phyloP scores from a whole-genome alignment of 176 grass and related monocot species.

The Aegilops sharonensis region DNA sequence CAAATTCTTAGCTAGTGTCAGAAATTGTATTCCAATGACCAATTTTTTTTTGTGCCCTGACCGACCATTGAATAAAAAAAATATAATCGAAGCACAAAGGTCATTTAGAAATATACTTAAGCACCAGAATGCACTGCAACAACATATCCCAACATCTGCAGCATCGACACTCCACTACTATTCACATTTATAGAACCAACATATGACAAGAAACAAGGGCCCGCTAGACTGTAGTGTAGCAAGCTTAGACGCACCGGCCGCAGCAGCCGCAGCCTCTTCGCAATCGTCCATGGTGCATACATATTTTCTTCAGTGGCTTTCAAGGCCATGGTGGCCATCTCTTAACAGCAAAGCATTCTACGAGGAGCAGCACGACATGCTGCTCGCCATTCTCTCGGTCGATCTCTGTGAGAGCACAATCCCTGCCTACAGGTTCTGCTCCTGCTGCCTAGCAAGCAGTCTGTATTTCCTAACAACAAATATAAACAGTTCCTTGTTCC shows the following conservation, averaged over 20 bases:
- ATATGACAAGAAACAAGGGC: slow-evolving; percentile 38
- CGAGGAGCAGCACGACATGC: slow-evolving; percentile 78
- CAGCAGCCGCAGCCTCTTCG: slow-evolving; percentile 14
- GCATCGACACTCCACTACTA: slow-evolving; percentile 35
- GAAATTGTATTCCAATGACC: neutral
- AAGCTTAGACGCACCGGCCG: slow-evolving; percentile 22
- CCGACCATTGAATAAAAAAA: neutral
- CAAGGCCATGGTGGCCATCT: neutral
- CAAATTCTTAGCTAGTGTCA: neutral
- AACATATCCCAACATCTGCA: slow-evolving; percentile 6
- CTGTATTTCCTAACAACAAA: neutral
- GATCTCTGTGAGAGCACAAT: slow-evolving; percentile 65
- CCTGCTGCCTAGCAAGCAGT: slow-evolving; percentile 57
- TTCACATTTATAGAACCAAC: slow-evolving; percentile 63
- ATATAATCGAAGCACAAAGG: neutral
- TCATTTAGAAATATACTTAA: slow-evolving; percentile 2
- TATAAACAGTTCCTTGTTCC: too few species aligned
- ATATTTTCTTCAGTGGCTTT: slow-evolving; percentile 14
- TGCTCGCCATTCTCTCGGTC: slow-evolving; percentile 50
- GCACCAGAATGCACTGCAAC: slow-evolving; percentile 10
- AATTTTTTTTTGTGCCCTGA: neutral
- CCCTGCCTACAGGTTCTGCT: slow-evolving; percentile 53
- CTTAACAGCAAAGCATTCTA: slow-evolving; percentile 7
- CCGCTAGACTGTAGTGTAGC: neutral
- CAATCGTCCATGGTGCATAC: slow-evolving; percentile 18